Conservation (phyloP, 768 basidiomycete species). For the Lactarius trivialis region DNA sequence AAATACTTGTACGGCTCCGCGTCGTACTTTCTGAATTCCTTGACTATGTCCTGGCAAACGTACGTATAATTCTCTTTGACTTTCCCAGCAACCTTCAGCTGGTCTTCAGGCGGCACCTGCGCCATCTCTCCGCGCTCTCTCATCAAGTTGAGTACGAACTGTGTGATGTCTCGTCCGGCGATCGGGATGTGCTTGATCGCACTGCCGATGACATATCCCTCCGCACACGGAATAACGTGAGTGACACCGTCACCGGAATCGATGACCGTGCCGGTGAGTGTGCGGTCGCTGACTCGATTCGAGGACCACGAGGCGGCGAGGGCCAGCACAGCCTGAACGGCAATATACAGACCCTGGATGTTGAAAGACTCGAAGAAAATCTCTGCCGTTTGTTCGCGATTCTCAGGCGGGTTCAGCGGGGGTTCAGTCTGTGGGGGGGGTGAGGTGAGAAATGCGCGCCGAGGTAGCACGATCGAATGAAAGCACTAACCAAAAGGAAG, state of each 20-base stretch:
- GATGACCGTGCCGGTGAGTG: conserved; percentile 94
- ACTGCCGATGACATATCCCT: conserved; percentile 98
- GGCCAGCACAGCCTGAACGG: conserved; percentile 96
- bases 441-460: neutral
- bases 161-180: conserved; percentile 94
- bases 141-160: conserved; percentile 93
- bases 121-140: conserved; percentile 91
- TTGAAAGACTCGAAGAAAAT: conserved; percentile 99
- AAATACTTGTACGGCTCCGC: conserved; percentile 93
- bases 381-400: conserved; percentile 97
- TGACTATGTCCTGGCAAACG: conserved; percentile 97
- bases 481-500: conserved; percentile 78
- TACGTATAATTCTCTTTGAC: conserved; percentile 99
- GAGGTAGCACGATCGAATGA: neutral
- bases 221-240: conserved; percentile 93
- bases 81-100: conserved; percentile 81
- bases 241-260: conserved; percentile 99
- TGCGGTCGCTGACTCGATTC: conserved; percentile 81
- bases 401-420: conserved; percentile 96
- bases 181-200: conserved; percentile 99
- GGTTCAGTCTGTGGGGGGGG: conserved; percentile 77
- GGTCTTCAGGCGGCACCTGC: conserved; percentile 92
- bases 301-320: conserved; percentile 97
- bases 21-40: conserved; percentile 98
- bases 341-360: conserved; percentile 96